Evolutionary conservation across 1,284 basidiomycete species (phyloP).

Genomic region (Taiwanofungus camphoratus): DNA sequence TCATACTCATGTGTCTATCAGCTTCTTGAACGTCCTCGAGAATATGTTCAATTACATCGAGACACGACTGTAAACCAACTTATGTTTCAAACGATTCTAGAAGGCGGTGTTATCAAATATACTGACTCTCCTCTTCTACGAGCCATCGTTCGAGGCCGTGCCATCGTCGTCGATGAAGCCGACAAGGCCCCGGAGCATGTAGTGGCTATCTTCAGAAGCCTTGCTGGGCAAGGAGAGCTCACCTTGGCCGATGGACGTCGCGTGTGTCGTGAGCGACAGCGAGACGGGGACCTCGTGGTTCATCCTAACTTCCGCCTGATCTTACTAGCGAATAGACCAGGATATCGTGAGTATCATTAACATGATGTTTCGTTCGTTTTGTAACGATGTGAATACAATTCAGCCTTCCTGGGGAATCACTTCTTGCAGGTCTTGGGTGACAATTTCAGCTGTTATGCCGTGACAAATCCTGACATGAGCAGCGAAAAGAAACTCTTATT

Average conservation of each 20-base stretch:
- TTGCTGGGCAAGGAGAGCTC: slow-evolving; percentile 58
- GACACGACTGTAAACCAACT: slow-evolving; percentile 66
- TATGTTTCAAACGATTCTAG: slow-evolving; percentile 59
- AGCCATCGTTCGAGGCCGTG: slow-evolving; percentile 51
- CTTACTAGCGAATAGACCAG: slow-evolving; percentile 61
- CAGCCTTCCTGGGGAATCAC: slow-evolving; percentile 67
- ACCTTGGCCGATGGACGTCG: slow-evolving; percentile 55
- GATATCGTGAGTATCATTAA: slow-evolving; percentile 53
- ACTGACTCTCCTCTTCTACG: slow-evolving; percentile 60
- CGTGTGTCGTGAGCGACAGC: slow-evolving; percentile 40
- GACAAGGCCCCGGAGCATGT: slow-evolving; percentile 70
- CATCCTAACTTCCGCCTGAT: slow-evolving; percentile 60
- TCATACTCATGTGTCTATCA: slow-evolving; percentile 18
- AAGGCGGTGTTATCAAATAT: slow-evolving; percentile 50
- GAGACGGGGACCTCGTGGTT: slow-evolving; percentile 49
- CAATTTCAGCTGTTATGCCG: slow-evolving; percentile 60
- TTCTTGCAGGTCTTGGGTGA: slow-evolving; percentile 67
- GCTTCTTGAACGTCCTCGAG: slow-evolving; percentile 55
- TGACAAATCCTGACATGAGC: slow-evolving; percentile 57
- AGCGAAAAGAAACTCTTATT: slow-evolving; percentile 53
- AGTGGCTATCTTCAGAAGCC: slow-evolving; percentile 60
- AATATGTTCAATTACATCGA: slow-evolving; percentile 64
- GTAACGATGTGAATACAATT: too few relatives aligned
- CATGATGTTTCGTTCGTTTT: background rate
- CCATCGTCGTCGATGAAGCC: slow-evolving; percentile 63